Base-by-base conservation (phyloP, 345 rosid genomes). In the Limnanthes douglasii region DNA sequence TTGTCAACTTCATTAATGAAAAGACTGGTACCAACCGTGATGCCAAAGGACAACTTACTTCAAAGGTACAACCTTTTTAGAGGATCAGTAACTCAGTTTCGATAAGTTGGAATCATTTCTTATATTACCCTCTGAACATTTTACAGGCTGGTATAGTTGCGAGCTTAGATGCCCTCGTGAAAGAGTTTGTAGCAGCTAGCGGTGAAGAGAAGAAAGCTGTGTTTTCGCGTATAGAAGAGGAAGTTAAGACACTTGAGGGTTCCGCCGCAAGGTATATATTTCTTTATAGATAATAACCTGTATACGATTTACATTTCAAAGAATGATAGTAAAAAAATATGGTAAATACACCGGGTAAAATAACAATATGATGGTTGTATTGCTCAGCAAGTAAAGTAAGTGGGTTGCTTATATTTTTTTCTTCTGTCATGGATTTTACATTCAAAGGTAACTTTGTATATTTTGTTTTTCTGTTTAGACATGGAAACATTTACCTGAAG, bases 71-170 rank as follows among this genome's bases (percentile, higher is more conserved):
- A 37, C 34, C 21, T 29, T 12, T 44, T 26, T 14, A 13, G 15
- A 35, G 37, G 15, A 38, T 21, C 14, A 25, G 21, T 8, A 9
- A 18, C 18, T n/a, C 3, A 25, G 38, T 34, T 21, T 13, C 11
- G 8, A 34, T 2, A 34, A 29, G 11, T 37, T 22, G 21, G 5
- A 26, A 6, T 20, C 36, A 11, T 41, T 20, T 17, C 2, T 5
- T 22, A 22, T 4, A 12, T 43, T 20, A 31, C 57, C 30, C 24
- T 28, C n/a, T n/a, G n/a, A n/a, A n/a, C n/a, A n/a, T n/a, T n/a
- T n/a, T 21, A 24, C 51, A 90, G 95, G 99, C 99, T 54, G 99
- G 99, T 60, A 34, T 75, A 31, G 59, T 92, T 39, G 81, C 65
- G 43, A 71, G 80, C 59, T 62, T 92, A 55, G 83, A 71, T 59